These are phyloP conservation scores for Alternaria solani DNA, from an alignment of 2,329 filamentous ascomycete genomes.

Conservation along the genomic window DNA sequence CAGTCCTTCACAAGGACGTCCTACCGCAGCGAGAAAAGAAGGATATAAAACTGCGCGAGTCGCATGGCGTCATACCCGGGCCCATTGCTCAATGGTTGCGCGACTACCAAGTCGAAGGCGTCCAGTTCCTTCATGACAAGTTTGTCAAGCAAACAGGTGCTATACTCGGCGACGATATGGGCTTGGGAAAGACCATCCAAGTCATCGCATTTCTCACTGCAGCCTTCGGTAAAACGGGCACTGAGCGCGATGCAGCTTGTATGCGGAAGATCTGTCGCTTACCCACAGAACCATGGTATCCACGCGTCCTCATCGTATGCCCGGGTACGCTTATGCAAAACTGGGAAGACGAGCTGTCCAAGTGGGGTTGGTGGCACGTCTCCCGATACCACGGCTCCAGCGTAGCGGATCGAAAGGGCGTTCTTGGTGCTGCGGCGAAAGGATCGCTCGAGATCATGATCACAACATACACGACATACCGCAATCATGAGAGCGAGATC, in stretches of 20 bases:
- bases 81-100: slow-evolving; percentile 90
- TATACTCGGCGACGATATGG: slow-evolving; percentile 97
- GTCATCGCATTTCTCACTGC: slow-evolving; percentile 90
- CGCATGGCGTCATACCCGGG: slow-evolving; percentile 82
- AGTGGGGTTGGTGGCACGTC: slow-evolving; percentile 96
- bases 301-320: slow-evolving; percentile 83
- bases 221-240: slow-evolving; percentile 92
- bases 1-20: slow-evolving; percentile 67
- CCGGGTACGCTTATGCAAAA: slow-evolving; percentile 89
- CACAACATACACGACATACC: slow-evolving; percentile 91
- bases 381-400: slow-evolving; percentile 77
- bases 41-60: slow-evolving; percentile 77
- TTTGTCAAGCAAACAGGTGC: slow-evolving; percentile 93
- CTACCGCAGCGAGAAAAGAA: slow-evolving; percentile 74
- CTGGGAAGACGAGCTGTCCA: slow-evolving; percentile 84
- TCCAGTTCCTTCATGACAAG: slow-evolving; percentile 82
- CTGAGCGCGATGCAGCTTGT: slow-evolving; percentile 82
- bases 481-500: slow-evolving; percentile 75
- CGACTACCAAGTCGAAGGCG: slow-evolving; percentile 89
- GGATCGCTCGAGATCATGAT: slow-evolving; percentile 90
- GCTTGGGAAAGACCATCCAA: slow-evolving; percentile 94
- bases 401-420: slow-evolving; percentile 69
- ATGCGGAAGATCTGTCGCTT: slow-evolving; percentile 83
- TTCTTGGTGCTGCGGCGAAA: slow-evolving; percentile 74
- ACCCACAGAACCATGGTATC: slow-evolving; percentile 74